These are phyloP conservation scores for Porphyrellus cyaneotinctus DNA, from an alignment of 768 basidiomycete genomes.

Conservation along the genomic window DNA sequence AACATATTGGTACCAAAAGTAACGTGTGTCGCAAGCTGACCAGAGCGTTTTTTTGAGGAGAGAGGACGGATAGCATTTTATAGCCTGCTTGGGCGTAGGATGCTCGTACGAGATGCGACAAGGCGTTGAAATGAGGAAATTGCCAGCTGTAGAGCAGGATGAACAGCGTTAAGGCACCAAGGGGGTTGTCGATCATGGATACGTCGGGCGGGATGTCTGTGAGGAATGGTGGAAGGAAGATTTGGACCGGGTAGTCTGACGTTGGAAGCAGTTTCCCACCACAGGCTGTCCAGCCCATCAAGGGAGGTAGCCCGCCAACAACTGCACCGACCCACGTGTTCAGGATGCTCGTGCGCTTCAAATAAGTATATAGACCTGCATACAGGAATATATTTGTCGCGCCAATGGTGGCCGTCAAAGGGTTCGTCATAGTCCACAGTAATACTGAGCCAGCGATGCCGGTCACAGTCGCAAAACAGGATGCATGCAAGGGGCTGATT, in stretches of 20 bases:
- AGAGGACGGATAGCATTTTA: slow-evolving; percentile 82
- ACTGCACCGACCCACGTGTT: slow-evolving; percentile 96
- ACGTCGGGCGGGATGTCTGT: slow-evolving; percentile 38
- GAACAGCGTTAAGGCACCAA: slow-evolving; percentile 77
- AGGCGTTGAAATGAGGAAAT: slow-evolving; percentile 95
- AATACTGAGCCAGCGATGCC: slow-evolving; percentile 76
- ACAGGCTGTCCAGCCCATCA: slow-evolving; percentile 98
- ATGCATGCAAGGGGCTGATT: slow-evolving; percentile 83
- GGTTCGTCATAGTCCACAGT: slow-evolving; percentile 80
- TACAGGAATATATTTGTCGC: slow-evolving; percentile 84
- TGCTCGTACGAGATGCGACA: slow-evolving; percentile 82
- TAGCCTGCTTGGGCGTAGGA: slow-evolving; percentile 94
- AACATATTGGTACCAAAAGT: slow-evolving; percentile 73
- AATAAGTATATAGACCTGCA: slow-evolving; percentile 86
- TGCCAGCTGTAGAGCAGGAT: slow-evolving; percentile 94
- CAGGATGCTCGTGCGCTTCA: slow-evolving; percentile 75
- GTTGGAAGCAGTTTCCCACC: slow-evolving; percentile 74
- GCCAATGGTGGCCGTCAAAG: slow-evolving; percentile 80
- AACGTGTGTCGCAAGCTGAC: slow-evolving; percentile 83
- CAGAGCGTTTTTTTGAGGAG: slow-evolving; percentile 73
- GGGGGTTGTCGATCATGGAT: slow-evolving; percentile 69
- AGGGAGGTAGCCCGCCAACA: slow-evolving; percentile 87
- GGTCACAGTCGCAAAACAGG: slow-evolving; percentile 69
- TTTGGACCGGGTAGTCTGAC: slow-evolving; percentile 50
- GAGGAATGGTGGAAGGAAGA: slow-evolving; percentile 62